Percentiles rank a stretch among this genome's conserved stretches.
phyloP scores from a whole-genome alignment of 129 eudicot species.

The Artemisia argyi region DNA sequence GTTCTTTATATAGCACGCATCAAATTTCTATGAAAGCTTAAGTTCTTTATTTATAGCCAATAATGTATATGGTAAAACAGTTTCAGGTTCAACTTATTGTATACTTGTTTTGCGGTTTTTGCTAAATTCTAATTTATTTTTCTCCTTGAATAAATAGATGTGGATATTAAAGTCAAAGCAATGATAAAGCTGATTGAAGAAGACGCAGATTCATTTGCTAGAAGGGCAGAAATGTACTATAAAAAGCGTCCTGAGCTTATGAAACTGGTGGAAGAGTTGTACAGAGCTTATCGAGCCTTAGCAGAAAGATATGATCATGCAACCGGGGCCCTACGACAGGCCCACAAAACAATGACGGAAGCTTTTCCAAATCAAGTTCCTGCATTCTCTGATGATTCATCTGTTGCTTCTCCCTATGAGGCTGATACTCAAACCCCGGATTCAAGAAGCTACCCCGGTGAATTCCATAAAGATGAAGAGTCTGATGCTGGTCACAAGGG shows the following conservation, averaged over 20 bases:
- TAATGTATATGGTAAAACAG: neutral
- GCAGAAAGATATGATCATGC: conserved; percentile 98
- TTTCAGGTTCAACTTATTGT: neutral
- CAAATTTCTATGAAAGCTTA: too few relatives aligned
- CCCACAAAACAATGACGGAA: conserved; percentile 85
- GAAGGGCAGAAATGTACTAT: conserved; percentile 94
- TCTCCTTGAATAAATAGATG: conserved; percentile 43
- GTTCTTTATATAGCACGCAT: neutral
- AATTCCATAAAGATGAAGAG: conserved; percentile 39
- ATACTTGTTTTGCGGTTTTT: neutral
- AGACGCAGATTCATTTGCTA: conserved; percentile 92
- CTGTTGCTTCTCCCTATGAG: conserved; percentile 43
- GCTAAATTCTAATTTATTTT: neutral
- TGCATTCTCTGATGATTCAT: conserved; percentile 51
- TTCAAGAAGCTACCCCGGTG: conserved; percentile 38
- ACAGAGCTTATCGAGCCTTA: conserved; percentile 88
- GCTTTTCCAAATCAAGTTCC: conserved; percentile 87
- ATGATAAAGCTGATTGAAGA: conserved; percentile 96
- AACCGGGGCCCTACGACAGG: conserved; percentile 94
- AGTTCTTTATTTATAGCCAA: too few relatives aligned
- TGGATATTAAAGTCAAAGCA: conserved; percentile 76
- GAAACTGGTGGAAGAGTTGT: conserved; percentile 91
- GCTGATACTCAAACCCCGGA: conserved; percentile 68
- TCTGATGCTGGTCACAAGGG: too few relatives aligned
- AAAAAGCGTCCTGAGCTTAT: conserved; percentile 95